Evolutionary conservation across 768 basidiomycete genomes (phyloP).

Genomic region (Favolaschia claudopus): DNA sequence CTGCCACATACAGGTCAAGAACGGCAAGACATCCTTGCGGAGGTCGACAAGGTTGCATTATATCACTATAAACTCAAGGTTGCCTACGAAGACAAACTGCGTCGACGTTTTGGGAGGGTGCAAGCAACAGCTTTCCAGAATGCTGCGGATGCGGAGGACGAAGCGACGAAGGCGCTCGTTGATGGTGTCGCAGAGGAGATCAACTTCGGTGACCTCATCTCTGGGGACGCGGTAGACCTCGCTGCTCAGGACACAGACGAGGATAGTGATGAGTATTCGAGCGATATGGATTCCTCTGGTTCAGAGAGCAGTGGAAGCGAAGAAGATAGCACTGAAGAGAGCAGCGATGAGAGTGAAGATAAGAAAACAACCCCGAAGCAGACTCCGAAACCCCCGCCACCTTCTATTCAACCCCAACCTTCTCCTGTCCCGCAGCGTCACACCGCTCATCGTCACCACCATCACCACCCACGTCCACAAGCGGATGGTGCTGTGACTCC

Average conservation of each 20-base stretch:
- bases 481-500: too few relatives aligned
- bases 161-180: slow-evolving; percentile 82
- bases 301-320: slow-evolving; percentile 1
- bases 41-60: slow-evolving; percentile 87
- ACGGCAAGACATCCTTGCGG: slow-evolving; percentile 77
- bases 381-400: too few relatives aligned
- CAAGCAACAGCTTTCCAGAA: slow-evolving; percentile 49
- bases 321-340: slow-evolving; percentile 18
- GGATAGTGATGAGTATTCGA: slow-evolving; percentile 43
- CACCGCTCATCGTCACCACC: slow-evolving; percentile 22
- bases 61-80: slow-evolving; percentile 97
- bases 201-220: slow-evolving; percentile 79
- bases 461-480: slow-evolving; percentile 8
- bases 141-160: slow-evolving; percentile 78
- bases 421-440: too few relatives aligned
- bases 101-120: slow-evolving; percentile 80
- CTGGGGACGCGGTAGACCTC: slow-evolving; percentile 81
- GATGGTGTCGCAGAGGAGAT: slow-evolving; percentile 84
- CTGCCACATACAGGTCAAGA: slow-evolving; percentile 85
- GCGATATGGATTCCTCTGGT: slow-evolving; percentile 26
- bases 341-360: slow-evolving; percentile 34
- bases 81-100: slow-evolving; percentile 88
- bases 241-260: slow-evolving; percentile 76
- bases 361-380: slow-evolving; percentile 13
- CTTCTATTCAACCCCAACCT: too few relatives aligned